phyloP scores from a whole-genome alignment of 2,329 filamentous ascomycete genomes.

The Penicillium italicum region DNA sequence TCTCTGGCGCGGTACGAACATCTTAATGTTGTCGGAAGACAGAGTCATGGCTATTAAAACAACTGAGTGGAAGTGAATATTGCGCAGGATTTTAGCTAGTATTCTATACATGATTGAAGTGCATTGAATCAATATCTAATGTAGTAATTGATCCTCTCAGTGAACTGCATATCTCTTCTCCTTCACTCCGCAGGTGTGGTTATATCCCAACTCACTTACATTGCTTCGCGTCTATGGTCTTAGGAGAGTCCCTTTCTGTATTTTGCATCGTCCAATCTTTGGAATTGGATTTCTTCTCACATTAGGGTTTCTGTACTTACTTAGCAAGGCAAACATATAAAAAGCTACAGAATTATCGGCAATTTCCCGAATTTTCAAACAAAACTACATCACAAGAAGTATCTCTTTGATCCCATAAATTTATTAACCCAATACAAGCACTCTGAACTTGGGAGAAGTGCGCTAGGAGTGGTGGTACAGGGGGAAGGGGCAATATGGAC shows the following conservation, averaged over 20 bases:
- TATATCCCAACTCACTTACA: neutral
- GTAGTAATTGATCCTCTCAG: neutral
- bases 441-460: neutral
- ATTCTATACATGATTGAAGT: slow-evolving; percentile 46
- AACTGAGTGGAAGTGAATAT: slow-evolving; percentile 61
- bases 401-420: neutral
- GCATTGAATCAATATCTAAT: slow-evolving; percentile 4
- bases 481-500: neutral
- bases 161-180: neutral
- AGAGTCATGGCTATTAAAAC: slow-evolving; percentile 76
- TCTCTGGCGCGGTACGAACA: slow-evolving; percentile 48
- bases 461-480: too few species aligned
- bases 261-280: neutral
- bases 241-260: neutral
- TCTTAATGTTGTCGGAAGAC: slow-evolving; percentile 60
- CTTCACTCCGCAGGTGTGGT: neutral
- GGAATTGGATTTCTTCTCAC: neutral
- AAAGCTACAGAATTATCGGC: too few species aligned
- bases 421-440: too few species aligned
- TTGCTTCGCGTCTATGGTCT: neutral
- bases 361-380: neutral
- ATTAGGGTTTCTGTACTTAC: neutral
- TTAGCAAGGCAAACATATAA: neutral
- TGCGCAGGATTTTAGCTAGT: slow-evolving; percentile 55
- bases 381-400: neutral